phyloP scores from a whole-genome alignment of 1,284 basidiomycete genomes.

The Leccinum proximum region DNA sequence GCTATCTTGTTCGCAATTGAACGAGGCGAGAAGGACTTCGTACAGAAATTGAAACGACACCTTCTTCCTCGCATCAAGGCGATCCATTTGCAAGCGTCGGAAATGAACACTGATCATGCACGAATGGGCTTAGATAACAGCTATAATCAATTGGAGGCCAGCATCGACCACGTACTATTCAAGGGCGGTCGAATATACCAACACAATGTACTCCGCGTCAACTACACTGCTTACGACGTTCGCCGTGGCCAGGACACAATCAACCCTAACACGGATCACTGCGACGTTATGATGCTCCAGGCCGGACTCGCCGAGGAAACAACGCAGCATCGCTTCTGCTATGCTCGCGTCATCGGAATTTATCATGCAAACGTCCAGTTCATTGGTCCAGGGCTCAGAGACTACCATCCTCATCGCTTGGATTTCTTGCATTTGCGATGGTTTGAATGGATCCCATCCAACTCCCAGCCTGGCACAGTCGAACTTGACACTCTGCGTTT shows the following conservation, averaged over 20 bases:
- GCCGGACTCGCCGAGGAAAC: neutral
- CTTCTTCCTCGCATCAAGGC: neutral
- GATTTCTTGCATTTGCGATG: neutral
- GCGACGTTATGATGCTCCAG: neutral
- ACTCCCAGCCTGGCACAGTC: too few species aligned
- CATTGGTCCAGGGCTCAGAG: neutral
- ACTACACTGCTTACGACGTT: neutral
- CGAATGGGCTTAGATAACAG: neutral
- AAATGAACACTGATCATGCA: neutral
- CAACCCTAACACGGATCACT: neutral
- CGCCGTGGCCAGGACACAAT: neutral
- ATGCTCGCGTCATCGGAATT: neutral
- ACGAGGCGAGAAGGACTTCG: neutral
- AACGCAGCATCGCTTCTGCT: neutral
- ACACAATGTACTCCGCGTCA: neutral
- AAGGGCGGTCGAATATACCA: neutral
- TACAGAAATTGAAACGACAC: neutral
- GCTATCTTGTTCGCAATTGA: neutral
- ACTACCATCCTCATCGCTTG: neutral
- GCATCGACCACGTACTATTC: constrained; percentile 1
- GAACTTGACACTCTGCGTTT: too few species aligned
- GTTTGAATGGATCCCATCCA: neutral
- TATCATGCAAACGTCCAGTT: neutral
- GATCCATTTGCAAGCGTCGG: neutral
- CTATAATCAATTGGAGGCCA: neutral